Percentiles rank a stretch among this genome's conserved stretches.
Conservation (phyloP, 257 asterid genomes). For the Solanum lignicaule region DNA sequence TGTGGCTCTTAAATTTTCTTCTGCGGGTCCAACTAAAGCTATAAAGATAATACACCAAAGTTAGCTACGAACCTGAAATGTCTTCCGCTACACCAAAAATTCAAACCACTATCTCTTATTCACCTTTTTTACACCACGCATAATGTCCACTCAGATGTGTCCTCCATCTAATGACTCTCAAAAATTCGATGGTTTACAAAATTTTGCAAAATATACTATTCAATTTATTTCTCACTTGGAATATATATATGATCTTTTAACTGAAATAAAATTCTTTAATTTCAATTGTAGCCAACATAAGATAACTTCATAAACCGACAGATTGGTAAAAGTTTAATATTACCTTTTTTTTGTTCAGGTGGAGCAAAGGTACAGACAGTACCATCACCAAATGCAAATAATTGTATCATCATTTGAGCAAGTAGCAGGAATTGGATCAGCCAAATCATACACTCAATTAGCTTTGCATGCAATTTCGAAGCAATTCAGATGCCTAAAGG, state of each 20-base stretch:
- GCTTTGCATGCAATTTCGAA: constrained; percentile 53
- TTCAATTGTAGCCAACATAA: not conserved
- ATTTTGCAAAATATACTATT: not conserved
- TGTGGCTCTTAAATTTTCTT: constrained; percentile 23
- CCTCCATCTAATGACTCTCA: not conserved
- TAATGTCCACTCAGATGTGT: not conserved
- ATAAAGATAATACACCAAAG: constrained; percentile 12
- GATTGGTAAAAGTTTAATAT: not conserved
- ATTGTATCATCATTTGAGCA: constrained; percentile 47
- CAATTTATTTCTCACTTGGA: not conserved
- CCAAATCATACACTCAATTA: constrained; percentile 47
- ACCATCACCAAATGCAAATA: constrained; percentile 58
- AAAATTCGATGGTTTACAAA: not conserved
- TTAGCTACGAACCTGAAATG: not conserved
- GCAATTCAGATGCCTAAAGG: constrained; percentile 55
- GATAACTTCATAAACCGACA: not conserved
- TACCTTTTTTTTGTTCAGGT: constrained; percentile 22
- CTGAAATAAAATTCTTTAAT: not conserved
- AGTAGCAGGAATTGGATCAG: constrained; percentile 57
- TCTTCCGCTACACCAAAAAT: not conserved
- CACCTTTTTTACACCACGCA: not conserved
- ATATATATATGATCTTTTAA: not conserved
- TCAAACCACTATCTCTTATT: not conserved
- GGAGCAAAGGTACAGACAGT: constrained; percentile 56
- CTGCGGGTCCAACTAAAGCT: constrained; percentile 16